Evolutionary conservation across 306 rosid genomes (phyloP), one percentile per base, ranked within the genome.

Genomic region (Cucumis cinereus): DNA sequence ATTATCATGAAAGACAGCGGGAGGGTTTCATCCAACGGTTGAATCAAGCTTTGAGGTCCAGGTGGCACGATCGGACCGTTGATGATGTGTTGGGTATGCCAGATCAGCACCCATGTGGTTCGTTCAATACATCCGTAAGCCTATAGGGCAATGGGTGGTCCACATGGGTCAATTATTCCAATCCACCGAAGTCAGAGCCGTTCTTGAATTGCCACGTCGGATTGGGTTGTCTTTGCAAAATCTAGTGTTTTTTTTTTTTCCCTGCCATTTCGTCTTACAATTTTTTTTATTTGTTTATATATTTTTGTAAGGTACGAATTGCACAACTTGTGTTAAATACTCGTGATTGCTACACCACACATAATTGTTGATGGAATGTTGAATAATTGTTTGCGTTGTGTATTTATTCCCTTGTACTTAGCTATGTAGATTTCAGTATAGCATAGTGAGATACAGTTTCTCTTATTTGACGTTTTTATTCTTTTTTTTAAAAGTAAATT

Each of bases 21-120:
- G 63, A 78, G 47, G 94, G 96, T 5, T 89, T 93, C 85, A 84
- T 93, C 91, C 87, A 49, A 88, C 91, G 91, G 84, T 19, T 89
- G 86, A 90, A 88, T 73, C 79, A 75, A 73, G 89, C 77, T 4
- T 9, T 90, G 87, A 84, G 24, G 26, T 81, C 84, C 62, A 82
- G 86, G 81, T 92, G 96, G 91, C 82, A 82, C 7, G 86, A 86
- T 80, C 61, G 14, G 55, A 75, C 80, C 73, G 84, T 82, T 30
- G 89, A 80, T 55, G 88, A 85, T 68, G 82, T 82, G 28, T 38
- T 87, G 23, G 90, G 89, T 3, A 19, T 83, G 41, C 66, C 88
- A 43, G 57, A 40, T 49, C 75, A 75, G 74, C 66, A 54, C 67
- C 69, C 78, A 74, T 85, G 89, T 71, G 84, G 79, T 8, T 57